phyloP scores from a whole-genome alignment of 1,139 yeast genomes.

The Groenewaldozyma sp. region DNA sequence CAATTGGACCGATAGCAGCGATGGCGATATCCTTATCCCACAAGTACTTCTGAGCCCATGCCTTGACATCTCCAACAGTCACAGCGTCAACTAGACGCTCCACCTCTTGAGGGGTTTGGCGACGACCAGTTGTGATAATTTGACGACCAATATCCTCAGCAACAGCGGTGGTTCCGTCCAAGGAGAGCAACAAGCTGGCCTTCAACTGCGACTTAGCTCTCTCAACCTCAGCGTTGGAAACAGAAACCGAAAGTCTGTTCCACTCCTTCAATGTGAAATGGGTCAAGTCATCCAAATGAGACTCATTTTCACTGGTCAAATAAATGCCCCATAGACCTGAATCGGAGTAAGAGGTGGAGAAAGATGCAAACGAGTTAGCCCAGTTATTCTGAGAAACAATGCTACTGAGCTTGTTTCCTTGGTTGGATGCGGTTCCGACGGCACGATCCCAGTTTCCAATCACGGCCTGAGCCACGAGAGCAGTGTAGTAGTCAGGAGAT shows the following conservation, averaged over 20 bases:
- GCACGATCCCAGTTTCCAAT: conserved; percentile 98
- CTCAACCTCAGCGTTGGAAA: conserved; percentile 80
- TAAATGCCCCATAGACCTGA: conserved; percentile 98
- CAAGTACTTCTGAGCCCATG: conserved; percentile 82
- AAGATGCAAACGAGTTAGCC: conserved; percentile 93
- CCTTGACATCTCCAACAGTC: conserved; percentile 66
- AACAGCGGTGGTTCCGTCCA: conserved; percentile 92
- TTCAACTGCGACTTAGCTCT: conserved; percentile 91
- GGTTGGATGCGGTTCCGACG: conserved; percentile 74
- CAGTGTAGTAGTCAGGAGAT: conserved; percentile 90
- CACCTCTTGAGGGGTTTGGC: conserved; percentile 87
- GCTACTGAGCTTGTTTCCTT: conserved; percentile 80
- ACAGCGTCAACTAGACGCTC: conserved; percentile 76
- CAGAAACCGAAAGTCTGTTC: conserved; percentile 75
- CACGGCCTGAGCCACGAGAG: conserved; percentile 91
- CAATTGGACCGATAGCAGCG: conserved; percentile 81
- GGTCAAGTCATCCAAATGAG: conserved; percentile 55
- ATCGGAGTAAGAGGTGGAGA: conserved; percentile 94
- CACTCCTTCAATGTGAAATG: conserved; percentile 79
- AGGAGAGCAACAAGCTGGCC: conserved; percentile 78
- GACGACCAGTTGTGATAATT: conserved; percentile 84
- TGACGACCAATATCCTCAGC: conserved; percentile 99
- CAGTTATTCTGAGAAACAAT: conserved; percentile 64
- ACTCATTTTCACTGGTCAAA: conserved; percentile 69
- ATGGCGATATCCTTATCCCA: conserved; percentile 75